Percentiles rank a stretch among this genome's conserved stretches.
These are phyloP conservation scores for Vaccinium darrowii DNA, from an alignment of 148 eudicot species.

Conservation along the genomic window DNA sequence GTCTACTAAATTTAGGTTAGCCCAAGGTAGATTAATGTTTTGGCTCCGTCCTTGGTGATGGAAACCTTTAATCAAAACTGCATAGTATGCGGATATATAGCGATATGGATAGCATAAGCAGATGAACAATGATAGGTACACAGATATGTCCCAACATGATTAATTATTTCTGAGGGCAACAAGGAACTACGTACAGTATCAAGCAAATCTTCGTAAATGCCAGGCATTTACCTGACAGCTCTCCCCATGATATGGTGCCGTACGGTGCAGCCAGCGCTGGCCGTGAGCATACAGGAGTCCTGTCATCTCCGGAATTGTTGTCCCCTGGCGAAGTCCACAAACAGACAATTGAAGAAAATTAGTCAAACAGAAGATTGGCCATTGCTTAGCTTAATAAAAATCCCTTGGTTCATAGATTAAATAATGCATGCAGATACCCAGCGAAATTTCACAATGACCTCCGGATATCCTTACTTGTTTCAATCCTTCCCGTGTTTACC, in stretches of 20 bases:
- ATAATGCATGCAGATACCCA: neutral
- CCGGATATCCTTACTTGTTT: neutral
- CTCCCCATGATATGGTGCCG: conserved; percentile 38
- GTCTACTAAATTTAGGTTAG: too few relatives aligned
- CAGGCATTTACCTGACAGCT: conserved; percentile 39
- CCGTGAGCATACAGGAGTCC: conserved; percentile 40
- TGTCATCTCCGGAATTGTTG: conserved; percentile 43
- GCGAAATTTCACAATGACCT: neutral
- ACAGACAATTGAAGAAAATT: conserved; percentile 1
- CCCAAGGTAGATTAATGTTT: too few relatives aligned
- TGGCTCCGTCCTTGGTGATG: too few relatives aligned
- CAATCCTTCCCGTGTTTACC: neutral
- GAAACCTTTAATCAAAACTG: too few relatives aligned
- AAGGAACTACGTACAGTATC: neutral
- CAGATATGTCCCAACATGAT: neutral
- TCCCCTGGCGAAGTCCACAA: conserved; percentile 31
- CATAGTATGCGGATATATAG: neutral
- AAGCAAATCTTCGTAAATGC: neutral
- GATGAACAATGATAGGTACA: too few relatives aligned
- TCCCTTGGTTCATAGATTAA: too few relatives aligned
- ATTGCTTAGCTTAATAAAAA: neutral
- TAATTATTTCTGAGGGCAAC: neutral
- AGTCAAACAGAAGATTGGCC: neutral
- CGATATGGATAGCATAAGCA: neutral
- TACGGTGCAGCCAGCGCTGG: conserved; percentile 31